Percentiles rank a stretch among this genome's conserved stretches.
Evolutionary conservation across 352 stramenopile species (phyloP).

Genomic region (Pythium dissotocum): DNA sequence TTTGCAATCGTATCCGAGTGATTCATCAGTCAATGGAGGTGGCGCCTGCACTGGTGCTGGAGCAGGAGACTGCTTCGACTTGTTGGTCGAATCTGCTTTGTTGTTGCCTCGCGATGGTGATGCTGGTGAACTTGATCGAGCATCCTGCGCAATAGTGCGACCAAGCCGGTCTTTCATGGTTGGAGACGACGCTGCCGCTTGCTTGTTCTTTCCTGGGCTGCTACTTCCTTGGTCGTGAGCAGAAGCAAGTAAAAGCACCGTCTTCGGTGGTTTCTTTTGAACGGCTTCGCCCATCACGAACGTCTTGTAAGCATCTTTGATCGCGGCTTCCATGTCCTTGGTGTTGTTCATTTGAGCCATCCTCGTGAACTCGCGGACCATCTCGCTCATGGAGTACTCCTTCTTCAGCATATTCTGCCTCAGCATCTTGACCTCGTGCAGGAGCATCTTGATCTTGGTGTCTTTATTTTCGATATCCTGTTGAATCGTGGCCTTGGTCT

Average conservation of each 20-base stretch:
- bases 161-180: neutral
- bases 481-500: slow-evolving; percentile 54
- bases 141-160: neutral
- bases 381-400: slow-evolving; percentile 76
- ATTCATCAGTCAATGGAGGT: slow-evolving; percentile 35
- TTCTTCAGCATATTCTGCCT: slow-evolving; percentile 78
- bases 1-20: slow-evolving; percentile 71
- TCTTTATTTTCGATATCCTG: slow-evolving; percentile 76
- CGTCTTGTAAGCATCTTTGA: slow-evolving; percentile 79
- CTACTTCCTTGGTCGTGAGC: neutral
- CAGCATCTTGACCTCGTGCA: slow-evolving; percentile 74
- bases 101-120: slow-evolving; percentile 6
- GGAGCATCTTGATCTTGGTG: slow-evolving; percentile 70
- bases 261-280: slow-evolving; percentile 59
- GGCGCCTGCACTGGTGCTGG: slow-evolving; percentile 11
- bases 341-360: slow-evolving; percentile 73
- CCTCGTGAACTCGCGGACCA: slow-evolving; percentile 74
- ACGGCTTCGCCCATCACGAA: slow-evolving; percentile 72
- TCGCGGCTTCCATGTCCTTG: slow-evolving; percentile 76
- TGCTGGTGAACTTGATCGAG: neutral
- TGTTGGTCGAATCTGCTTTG: neutral
- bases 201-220: slow-evolving; percentile 20
- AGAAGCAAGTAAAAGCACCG: slow-evolving; percentile 11
- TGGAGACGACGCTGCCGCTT: slow-evolving; percentile 7
- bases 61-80: slow-evolving; percentile 10